Evolutionary conservation across 73 alveolate species (phyloP).

Genomic region (Paramecium tetraurelia): DNA sequence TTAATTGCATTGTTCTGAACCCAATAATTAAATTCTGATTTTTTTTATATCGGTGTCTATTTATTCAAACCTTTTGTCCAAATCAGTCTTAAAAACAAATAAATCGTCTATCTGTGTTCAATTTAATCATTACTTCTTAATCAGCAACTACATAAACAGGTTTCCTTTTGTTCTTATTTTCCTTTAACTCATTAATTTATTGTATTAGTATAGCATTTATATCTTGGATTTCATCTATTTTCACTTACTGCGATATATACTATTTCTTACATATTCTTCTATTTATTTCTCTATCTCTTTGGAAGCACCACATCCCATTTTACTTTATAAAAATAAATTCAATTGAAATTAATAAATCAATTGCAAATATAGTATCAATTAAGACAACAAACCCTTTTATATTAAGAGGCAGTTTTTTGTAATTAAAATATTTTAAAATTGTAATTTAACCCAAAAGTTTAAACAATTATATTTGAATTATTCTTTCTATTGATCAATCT

Average conservation of each 20-base stretch:
- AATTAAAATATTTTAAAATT: no score
- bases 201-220: not conserved
- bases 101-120: constrained; percentile 20
- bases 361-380: not conserved
- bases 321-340: not conserved
- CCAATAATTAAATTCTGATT: not conserved
- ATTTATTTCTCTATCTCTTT: not conserved
- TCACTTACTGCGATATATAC: not conserved
- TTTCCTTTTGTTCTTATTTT: not conserved
- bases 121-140: constrained; percentile 5
- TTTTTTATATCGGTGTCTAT: not conserved
- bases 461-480: no score
- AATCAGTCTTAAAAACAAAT: constrained; percentile 26
- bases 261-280: not conserved
- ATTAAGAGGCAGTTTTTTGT: no score
- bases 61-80: constrained; percentile 19
- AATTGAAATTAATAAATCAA: not conserved
- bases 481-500: no score
- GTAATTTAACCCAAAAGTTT: no score
- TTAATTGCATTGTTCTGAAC: not conserved
- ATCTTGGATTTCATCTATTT: not conserved
- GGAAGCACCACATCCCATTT: constrained; percentile 17
- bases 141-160: constrained; percentile 35
- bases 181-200: constrained; percentile 5
- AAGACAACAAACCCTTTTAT: not conserved